phyloP scores from a whole-genome alignment of 2,329 filamentous ascomycete species.

The Chalaropsis ovoidea region DNA sequence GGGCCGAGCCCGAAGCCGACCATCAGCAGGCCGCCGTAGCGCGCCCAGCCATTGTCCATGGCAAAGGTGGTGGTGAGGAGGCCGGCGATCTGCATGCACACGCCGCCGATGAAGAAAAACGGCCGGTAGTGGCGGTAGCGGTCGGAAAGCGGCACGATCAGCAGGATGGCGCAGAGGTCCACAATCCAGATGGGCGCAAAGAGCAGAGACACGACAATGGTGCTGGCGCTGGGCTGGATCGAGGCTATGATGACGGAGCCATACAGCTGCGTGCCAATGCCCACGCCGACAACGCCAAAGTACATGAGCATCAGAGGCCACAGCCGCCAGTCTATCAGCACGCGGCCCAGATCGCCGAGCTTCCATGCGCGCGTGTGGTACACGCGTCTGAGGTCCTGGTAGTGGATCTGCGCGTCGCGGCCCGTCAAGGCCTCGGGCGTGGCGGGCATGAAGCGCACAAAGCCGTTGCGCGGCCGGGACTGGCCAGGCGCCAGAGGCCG shows the following conservation, averaged over 20 bases:
- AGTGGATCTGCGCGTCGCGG: constrained; percentile 71
- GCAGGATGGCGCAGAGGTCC: constrained; percentile 77
- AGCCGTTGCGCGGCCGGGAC: constrained; percentile 39
- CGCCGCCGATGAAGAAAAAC: constrained; percentile 68
- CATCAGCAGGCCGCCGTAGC: constrained; percentile 80
- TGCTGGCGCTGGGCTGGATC: constrained; percentile 63
- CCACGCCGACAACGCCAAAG: constrained; percentile 86
- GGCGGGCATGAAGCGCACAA: constrained; percentile 56
- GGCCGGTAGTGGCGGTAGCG: constrained; percentile 73
- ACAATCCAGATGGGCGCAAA: constrained; percentile 92
- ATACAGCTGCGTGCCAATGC: constrained; percentile 82
- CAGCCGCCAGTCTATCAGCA: constrained; percentile 75
- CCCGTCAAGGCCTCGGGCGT: constrained; percentile 62
- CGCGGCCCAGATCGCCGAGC: constrained; percentile 55
- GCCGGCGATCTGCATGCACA: constrained; percentile 69
- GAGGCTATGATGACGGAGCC: constrained; percentile 75
- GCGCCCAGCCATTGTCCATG: constrained; percentile 60
- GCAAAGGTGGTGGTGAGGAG: constrained; percentile 71
- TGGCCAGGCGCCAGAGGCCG: constrained; percentile 67
- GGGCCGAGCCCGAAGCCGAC: constrained; percentile 84
- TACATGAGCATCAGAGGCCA: constrained; percentile 88
- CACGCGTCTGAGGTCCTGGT: constrained; percentile 68
- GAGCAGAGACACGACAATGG: constrained; percentile 66
- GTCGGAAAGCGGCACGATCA: constrained; percentile 77
- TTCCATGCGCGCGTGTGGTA: constrained; percentile 69